Evolutionary conservation across 2,329 filamentous ascomycete species (phyloP), one percentile per base, ranked within the genome.

Genomic region (Pseudogymnoascus sp.): DNA sequence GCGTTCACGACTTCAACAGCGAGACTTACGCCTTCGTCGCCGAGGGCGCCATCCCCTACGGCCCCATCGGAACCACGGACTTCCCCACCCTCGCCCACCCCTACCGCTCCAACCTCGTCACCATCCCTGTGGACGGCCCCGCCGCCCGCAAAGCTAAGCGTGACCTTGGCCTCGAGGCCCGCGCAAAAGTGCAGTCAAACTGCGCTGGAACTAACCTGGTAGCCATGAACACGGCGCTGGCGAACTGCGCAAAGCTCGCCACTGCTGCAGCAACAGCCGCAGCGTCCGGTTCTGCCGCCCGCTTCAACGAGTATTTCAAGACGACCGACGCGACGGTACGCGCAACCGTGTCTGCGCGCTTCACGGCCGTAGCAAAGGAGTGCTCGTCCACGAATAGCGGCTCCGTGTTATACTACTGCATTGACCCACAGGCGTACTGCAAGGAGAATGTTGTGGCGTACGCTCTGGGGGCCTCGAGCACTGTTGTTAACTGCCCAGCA

Each of bases 261-360:
- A 75, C 74, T 2, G 73, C 76, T 3, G 85, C 86, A 8, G 78
- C 82, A 0, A 71, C 73, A 0, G 81, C 81, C 1, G 82, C 83
- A 0, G 72, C 76, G 1, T 81, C 78, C 0, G 82, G 81, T 29
- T 67, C 76, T 0, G 77, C 78, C 3, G 73, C 75, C 68, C 84
- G 80, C 69, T 74, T 87, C 68, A 74, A 73, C 37, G 82, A 86
- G 70, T 88, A 86, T 78, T 90, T 88, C 80, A 87, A 86, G 75
- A 81, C 80, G 0, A 81, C 80, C 29, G 73, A 75, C 11, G 66
- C 73, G n/a, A 65, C 73, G 2, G 77, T 77, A 8, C 79, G 81
- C 42, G 76, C 72, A 61, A 78, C 75, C 1, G 83, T 88, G 6
- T 77, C 82, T 1, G 72, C 70, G n/a, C 76, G 76, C 26, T 79